Evolutionary conservation across 768 basidiomycete species (phyloP).

Genomic region (Neoboletus subvelutipes): DNA sequence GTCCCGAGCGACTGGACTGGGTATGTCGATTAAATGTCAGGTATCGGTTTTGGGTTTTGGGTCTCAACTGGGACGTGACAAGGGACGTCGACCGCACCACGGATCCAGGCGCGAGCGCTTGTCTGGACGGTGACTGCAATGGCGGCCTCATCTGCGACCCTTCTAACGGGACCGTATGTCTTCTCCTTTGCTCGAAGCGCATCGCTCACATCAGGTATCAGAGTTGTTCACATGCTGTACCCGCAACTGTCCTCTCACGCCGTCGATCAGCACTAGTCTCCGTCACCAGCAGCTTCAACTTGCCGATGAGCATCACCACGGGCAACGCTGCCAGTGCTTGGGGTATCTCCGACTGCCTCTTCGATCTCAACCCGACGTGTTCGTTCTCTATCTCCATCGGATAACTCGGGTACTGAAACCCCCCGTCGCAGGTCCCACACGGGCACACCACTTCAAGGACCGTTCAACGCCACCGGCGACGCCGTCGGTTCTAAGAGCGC

Average conservation of each 20-base stretch:
- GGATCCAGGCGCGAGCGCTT: too few species aligned
- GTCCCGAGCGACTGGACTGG: too few species aligned
- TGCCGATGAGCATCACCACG: background rate
- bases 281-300: background rate
- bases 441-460: background rate
- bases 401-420: background rate
- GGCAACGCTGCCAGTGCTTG: background rate
- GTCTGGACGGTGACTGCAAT: too few species aligned
- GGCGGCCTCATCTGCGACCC: too few species aligned
- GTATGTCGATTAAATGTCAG: too few species aligned
- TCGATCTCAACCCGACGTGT: background rate
- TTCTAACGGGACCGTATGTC: background rate
- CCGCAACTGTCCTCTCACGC: background rate
- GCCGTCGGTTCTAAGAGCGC: background rate
- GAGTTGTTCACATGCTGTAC: background rate
- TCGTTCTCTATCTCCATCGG: background rate
- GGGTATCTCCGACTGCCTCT: background rate
- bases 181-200: background rate
- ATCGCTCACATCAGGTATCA: background rate
- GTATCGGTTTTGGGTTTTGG: too few species aligned
- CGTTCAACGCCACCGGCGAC: background rate
- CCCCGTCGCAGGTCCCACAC: background rate
- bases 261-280: background rate
- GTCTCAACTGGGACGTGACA: too few species aligned
- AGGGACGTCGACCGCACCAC: too few species aligned